Base-by-base conservation (phyloP, 441 rosid species). In the Croton laevigatus region DNA sequence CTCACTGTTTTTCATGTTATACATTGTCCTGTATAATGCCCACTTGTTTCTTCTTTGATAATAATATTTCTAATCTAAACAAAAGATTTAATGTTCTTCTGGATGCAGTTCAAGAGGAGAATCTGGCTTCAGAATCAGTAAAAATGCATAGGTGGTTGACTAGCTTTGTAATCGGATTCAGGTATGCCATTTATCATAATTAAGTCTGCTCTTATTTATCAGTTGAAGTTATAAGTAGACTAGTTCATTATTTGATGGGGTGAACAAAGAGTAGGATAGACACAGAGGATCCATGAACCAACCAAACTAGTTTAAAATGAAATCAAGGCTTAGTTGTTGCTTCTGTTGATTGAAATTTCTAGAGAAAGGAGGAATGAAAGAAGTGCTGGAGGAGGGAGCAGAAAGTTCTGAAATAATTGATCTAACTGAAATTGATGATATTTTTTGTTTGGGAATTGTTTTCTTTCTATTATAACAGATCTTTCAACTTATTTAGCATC, bases 101-200 rank as follows among this genome's bases (percentile, higher is more conserved):
- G 63, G 48, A 23, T 64, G 68, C 81, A 82, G 88, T 66, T 74
- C 72, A 75, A 71, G 79, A 57, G 76, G 32, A 73, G 66, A 74
- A 73, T 44, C 57, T 60, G 77, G 66, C 68, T 62, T 59, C 81
- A 71, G 76, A 72, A 70, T 71, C 75, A 60, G 55, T 70, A 58
- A 66, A 32, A n/a, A 51, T n/a, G 13, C 36, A 4, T 17, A 44
- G 38, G 58, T 2, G 38, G 7, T 51, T 19, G 27, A 22, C 46
- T 59, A 42, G 63, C 42, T 62, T 37, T 53, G 7, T 62, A 61
- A 22, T 27, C 32, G 2, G 32, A 27, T 20, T 70, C 68, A 61
- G 73, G 73, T 70, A 37, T 49, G 42, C 36, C 19, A 36, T 10
- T 38, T 62, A 62, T 11, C 54, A 49, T 70, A 3, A 22, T 32